A percentile compares a stretch with the other conserved stretches of the same genome.
phyloP scores from a whole-genome alignment of 768 basidiomycete species.

The Auricularia heimuer region DNA sequence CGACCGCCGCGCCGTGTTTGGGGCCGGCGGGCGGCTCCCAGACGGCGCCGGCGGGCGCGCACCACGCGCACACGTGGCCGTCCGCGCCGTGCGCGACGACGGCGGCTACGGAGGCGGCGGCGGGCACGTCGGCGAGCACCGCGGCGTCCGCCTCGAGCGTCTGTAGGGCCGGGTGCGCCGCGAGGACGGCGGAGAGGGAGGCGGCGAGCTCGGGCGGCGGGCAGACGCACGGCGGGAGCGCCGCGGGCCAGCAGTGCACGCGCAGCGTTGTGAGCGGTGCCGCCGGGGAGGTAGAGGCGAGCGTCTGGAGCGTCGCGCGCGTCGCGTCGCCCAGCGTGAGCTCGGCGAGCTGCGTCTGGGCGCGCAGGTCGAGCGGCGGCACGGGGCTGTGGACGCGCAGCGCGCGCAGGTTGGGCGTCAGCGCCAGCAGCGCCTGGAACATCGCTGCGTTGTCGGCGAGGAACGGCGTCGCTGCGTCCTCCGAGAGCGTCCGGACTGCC shows the following conservation, averaged over 20 bases:
- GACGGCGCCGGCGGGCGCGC: background rate
- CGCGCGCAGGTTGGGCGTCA: background rate
- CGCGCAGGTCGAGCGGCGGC: background rate
- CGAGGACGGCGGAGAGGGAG: background rate
- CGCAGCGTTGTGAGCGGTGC: background rate
- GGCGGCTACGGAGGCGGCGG: too few species aligned
- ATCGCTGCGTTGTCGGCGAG: background rate
- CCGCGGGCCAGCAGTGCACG: background rate
- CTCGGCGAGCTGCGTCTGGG: background rate
- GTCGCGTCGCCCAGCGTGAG: background rate
- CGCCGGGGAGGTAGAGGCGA: background rate
- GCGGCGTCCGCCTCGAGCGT: background rate
- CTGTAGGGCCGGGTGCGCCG: background rate
- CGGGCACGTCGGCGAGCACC: background rate
- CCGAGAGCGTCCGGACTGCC: background rate
- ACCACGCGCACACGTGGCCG: background rate
- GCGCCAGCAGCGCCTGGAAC: background rate
- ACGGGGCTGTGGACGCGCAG: background rate
- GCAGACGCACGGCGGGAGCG: background rate
- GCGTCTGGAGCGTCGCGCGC: background rate
- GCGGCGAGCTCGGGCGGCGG: background rate
- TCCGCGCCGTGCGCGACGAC: background rate
- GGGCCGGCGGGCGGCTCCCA: background rate
- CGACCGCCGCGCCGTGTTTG: too few species aligned
- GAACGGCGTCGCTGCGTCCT: background rate